Percentiles rank a stretch among this genome's conserved stretches.
Conservation (phyloP, 2,329 filamentous ascomycete genomes). For the Chaetomium globosum region DNA sequence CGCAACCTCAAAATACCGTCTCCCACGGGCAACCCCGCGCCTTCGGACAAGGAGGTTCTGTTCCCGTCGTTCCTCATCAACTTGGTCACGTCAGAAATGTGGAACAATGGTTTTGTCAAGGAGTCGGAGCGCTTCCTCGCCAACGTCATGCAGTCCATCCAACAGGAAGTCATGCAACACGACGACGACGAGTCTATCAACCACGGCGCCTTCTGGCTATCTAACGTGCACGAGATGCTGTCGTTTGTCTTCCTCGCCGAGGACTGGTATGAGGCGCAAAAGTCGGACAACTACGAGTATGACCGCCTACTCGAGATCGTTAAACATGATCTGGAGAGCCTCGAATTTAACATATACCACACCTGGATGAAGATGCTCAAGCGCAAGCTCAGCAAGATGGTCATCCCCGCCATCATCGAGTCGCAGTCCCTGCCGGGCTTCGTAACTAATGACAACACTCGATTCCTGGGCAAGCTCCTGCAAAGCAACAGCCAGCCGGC, state of each 20-base stretch:
- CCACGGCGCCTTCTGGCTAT: conserved; percentile 96
- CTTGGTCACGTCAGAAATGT: conserved; percentile 98
- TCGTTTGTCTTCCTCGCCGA: conserved; percentile 99
- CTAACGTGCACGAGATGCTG: conserved; percentile 99
- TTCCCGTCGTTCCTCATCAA: conserved; percentile 99
- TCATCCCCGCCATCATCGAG: conserved; percentile 98
- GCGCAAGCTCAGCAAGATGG: conserved; percentile 99
- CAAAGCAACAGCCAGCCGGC: conserved; percentile 87
- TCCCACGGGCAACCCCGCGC: conserved; percentile 81
- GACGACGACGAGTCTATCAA: conserved; percentile 97
- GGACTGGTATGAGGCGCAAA: conserved; percentile 99
- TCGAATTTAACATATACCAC: conserved; percentile 99
- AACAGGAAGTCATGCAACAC: conserved; percentile 99
- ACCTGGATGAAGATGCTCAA: conserved; percentile 99
- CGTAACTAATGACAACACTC: conserved; percentile 97
- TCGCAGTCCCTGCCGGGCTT: conserved; percentile 97
- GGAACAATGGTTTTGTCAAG: conserved; percentile 99
- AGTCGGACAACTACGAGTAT: conserved; percentile 99
- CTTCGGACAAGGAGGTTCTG: conserved; percentile 96
- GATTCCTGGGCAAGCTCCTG: conserved; percentile 95
- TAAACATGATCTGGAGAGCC: conserved; percentile 95
- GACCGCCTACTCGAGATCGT: conserved; percentile 96
- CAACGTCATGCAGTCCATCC: conserved; percentile 99
- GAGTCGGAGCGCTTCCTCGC: conserved; percentile 98
- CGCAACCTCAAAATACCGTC: conserved; percentile 94